Percentiles rank a stretch among this genome's conserved stretches.
These are phyloP conservation scores for Elsinoe arachidis DNA, from an alignment of 2,329 filamentous ascomycete genomes.

Conservation along the genomic window DNA sequence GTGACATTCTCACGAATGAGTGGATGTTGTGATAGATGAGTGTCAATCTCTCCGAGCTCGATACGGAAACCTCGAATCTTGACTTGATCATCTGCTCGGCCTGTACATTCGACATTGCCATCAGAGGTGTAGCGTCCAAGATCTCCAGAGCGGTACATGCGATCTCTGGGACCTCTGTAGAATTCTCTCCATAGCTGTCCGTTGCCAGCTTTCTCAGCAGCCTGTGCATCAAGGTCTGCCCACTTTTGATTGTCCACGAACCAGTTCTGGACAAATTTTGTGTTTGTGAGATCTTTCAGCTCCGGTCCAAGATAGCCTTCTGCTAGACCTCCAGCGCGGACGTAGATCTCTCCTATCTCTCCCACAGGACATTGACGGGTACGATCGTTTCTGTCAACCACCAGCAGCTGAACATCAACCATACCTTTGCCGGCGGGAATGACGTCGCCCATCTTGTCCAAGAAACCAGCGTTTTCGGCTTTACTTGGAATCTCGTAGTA, in stretches of 20 bases:
- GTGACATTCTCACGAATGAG: conserved; percentile 80
- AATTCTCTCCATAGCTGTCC: conserved; percentile 67
- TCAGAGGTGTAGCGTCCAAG: conserved; percentile 64
- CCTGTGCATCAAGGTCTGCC: conserved; percentile 54
- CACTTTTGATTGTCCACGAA: conserved; percentile 68
- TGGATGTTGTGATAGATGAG: conserved; percentile 63
- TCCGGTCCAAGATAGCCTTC: conserved; percentile 64
- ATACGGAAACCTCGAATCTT: conserved; percentile 96
- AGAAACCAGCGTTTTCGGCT: conserved; percentile 52
- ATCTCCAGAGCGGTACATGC: conserved; percentile 81
- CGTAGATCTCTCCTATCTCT: conserved; percentile 75
- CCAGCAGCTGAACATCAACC: conserved; percentile 77
- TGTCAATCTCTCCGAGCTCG: conserved; percentile 89
- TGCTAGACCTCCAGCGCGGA: conserved; percentile 74
- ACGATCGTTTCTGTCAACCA: conserved; percentile 62
- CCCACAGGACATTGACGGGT: conserved; percentile 68
- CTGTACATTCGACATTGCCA: conserved; percentile 68
- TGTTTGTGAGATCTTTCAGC: conserved; percentile 52
- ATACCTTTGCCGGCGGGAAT: conserved; percentile 82
- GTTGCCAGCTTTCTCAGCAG: conserved; percentile 37
- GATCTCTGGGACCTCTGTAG: conserved; percentile 74
- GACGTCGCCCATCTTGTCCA: conserved; percentile 61
- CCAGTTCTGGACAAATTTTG: conserved; percentile 80
- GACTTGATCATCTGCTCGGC: conserved; percentile 78
- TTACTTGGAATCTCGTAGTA: conserved; percentile 70